Conservation (phyloP, 2,329 filamentous ascomycete genomes). For the Furcasterigmium furcatum region DNA sequence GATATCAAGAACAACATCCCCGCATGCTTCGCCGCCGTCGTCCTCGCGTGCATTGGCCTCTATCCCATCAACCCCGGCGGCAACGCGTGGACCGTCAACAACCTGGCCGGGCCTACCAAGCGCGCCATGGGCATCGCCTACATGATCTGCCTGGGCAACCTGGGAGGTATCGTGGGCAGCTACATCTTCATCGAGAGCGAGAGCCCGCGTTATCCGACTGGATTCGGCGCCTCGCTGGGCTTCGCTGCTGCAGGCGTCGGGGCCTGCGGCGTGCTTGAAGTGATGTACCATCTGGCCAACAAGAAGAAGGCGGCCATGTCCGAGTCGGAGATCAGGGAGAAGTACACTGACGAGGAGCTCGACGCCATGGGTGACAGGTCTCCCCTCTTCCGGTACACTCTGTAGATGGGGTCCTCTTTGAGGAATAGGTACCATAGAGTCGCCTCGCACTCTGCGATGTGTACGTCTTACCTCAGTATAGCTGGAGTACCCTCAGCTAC, state of each 20-base stretch:
- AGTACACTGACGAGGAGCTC: conserved; percentile 24
- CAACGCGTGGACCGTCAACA: conserved; percentile 32
- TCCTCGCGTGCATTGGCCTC: conserved; percentile 31
- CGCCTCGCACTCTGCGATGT: no score
- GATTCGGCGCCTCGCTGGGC: conserved; percentile 17
- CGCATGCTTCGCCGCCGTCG: conserved; percentile 32
- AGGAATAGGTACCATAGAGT: no score
- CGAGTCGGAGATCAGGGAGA: conserved; percentile 18
- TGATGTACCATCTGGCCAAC: conserved; percentile 15
- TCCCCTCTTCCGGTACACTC: conserved; percentile 24
- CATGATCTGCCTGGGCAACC: conserved; percentile 20
- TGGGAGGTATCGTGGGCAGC: conserved; percentile 19
- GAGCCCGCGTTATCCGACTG: conserved; percentile 20
- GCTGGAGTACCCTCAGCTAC: no score
- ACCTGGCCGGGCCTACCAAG: conserved; percentile 26
- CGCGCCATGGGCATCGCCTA: conserved; percentile 29
- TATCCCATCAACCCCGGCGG: conserved; percentile 28
- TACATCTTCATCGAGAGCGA: conserved; percentile 18
- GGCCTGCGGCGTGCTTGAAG: conserved; percentile 13
- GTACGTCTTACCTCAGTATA: no score
- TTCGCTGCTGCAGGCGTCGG: conserved; percentile 14
- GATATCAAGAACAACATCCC: conserved; percentile 29
- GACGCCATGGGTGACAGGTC: conserved; percentile 24
- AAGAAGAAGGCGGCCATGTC: conserved; percentile 16
- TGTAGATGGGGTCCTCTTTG: no score